Evolutionary conservation across 2,329 filamentous ascomycete species (phyloP), one percentile per base, ranked within the genome.

Genomic region (Rachicladosporium sp.): DNA sequence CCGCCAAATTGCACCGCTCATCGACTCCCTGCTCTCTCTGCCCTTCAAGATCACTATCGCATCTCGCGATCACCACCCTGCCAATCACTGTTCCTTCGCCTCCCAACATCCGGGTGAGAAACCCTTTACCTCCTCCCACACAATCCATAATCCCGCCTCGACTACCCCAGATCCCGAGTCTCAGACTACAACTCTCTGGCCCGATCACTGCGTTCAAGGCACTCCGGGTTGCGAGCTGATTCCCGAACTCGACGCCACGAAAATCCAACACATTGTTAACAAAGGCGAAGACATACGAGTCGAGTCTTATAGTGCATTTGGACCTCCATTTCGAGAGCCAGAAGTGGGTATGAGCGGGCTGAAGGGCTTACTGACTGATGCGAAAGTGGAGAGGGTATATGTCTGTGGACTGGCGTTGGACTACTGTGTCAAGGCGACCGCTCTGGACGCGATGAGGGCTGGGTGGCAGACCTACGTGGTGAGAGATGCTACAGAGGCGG

Each of bases 221-320:
- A 84, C 82, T 0, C 59, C 68, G 1, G 91, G 91, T 7, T 78
- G 83, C 0, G 71, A 76, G 36, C 67, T 96, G 13, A 69, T 91
- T 5, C 72, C 79, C 0, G 86, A 87, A 55, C 69, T 96, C 1
- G 66, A 85, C 36, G 43, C 55, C 10, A 51, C 55, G 6, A 69
- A 67, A 10, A 49, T 93, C n/a, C 71, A 89, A 49, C 50, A 62
- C 29, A 66, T 86, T 21, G 64, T 95, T 9, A 73, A 82, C 49
- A 98, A 98, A 66, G 91, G 91, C 8, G 73, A 69, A 55, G 71
- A 86, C 55, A 58, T 68, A 33, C 67, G 73, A 33, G 74, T 94
- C 2, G 91, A 98, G 62, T 95, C 95, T 82, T 96, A 95, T 63
- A 89, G 82, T 45, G 87, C 81, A 1, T 96, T 98, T 53, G 80